Evolutionary conservation across 768 basidiomycete species (phyloP).

Genomic region (Tremella mesenterica): DNA sequence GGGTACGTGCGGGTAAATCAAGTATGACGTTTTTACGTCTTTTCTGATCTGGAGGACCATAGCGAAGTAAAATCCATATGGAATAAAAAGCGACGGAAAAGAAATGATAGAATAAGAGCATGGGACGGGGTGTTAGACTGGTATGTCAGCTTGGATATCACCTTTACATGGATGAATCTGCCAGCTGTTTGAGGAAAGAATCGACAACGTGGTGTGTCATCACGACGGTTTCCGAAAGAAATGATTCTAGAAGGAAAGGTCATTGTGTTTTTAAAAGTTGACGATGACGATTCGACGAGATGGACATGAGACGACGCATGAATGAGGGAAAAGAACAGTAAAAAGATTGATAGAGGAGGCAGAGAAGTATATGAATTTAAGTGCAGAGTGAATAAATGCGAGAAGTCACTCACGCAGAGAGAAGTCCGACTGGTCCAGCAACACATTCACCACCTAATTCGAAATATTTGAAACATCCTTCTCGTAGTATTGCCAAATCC

Average conservation of each 20-base stretch:
- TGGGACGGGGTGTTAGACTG: slow-evolving; percentile 71
- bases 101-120: slow-evolving; percentile 79
- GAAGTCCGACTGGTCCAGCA: slow-evolving; percentile 76
- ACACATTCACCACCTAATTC: slow-evolving; percentile 84
- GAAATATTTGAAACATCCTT: slow-evolving; percentile 95
- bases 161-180: background rate
- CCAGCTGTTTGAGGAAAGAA: too few species aligned
- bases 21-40: slow-evolving; percentile 3
- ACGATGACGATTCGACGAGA: too few species aligned
- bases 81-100: slow-evolving; percentile 93
- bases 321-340: background rate
- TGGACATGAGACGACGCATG: background rate
- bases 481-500: slow-evolving; percentile 46
- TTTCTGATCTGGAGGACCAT: slow-evolving; percentile 44
- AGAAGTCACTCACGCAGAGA: slow-evolving; percentile 64
- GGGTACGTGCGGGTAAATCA: slow-evolving; percentile 59
- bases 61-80: slow-evolving; percentile 79
- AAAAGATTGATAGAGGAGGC: background rate
- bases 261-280: too few species aligned
- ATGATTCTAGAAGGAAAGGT: too few species aligned
- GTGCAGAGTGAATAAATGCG: background rate
- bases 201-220: too few species aligned
- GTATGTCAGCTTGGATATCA: background rate
- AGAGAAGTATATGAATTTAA: background rate
- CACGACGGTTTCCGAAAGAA: too few species aligned